Base-by-base conservation (phyloP, 257 asterid species). In the Solanum clarkiae region DNA sequence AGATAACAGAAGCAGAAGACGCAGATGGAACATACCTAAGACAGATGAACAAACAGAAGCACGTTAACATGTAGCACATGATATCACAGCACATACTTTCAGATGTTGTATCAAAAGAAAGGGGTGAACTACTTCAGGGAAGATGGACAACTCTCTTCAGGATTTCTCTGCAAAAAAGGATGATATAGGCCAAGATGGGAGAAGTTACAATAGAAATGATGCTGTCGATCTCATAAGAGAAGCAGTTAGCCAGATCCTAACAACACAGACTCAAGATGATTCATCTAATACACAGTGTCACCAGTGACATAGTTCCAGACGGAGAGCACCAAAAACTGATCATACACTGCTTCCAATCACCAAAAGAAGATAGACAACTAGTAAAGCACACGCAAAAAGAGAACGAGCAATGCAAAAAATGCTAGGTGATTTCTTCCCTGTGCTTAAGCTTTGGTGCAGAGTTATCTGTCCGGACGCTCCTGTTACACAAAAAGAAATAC, bases 51-150 rank as follows among this genome's bases (percentile, higher is more conserved):
- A 88, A 87, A 68, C 89, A 86, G 74, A 93, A 89, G 49, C 89
- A 90, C 54, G 66, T 94, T 54, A 84, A 84, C 51, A 93, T 94
- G 97, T 95, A 98, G 99, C 99, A 96, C 81, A 90, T 86, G 89
- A 91, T 96, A 83, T 96, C 92, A 84, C 99, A 94, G 88, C 97
- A 96, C 86, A 97, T 95, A 81, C 95, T 91, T 29, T 85, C 95
- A 63, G 91, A 89, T 18, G 90, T 96, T 80, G 98, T 93, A 40
- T 93, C 91, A 59, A 95, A 92, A 84, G 91, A 92, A 51, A 51
- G 95, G 32, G 89, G 77, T 54, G 85, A 87, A 63, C 92, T 96
- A 86, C 94, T 93, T 29, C 32, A 1, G 32, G 32, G 6, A 83
- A 45, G 16, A 44, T 32, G 24, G 44, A 71, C 44, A 55, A 32